phyloP scores from a whole-genome alignment of 768 basidiomycete genomes.

The Solioccasus polychromus region DNA sequence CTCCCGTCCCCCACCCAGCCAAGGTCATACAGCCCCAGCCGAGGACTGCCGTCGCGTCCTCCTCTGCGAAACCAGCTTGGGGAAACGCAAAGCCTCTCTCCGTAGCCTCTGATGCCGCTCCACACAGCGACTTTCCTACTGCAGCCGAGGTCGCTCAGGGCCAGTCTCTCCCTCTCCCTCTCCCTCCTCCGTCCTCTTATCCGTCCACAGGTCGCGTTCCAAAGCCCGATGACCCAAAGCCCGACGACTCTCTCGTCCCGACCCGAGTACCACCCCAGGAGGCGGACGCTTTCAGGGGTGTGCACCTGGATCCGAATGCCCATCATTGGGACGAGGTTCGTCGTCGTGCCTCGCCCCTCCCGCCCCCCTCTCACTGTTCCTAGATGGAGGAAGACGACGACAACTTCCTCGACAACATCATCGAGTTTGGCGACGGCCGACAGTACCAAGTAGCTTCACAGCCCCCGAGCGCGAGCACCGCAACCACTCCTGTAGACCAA shows the following conservation, averaged over 20 bases:
- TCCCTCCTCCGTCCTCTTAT: constrained; percentile 2
- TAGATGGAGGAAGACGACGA: constrained; percentile 93
- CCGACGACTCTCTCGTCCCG: constrained; percentile 48
- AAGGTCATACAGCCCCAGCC: constrained; percentile 69
- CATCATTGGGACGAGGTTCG: constrained; percentile 98
- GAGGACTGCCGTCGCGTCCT: constrained; percentile 35
- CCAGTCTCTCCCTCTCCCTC: constrained; percentile 32
- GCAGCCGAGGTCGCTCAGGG: constrained; percentile 93
- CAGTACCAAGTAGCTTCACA: constrained; percentile 72
- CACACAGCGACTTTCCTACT: constrained; percentile 84
- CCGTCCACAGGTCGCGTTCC: constrained; percentile 18
- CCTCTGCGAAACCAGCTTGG: constrained; percentile 63
- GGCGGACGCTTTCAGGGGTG: constrained; percentile 91
- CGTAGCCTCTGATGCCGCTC: constrained; percentile 37
- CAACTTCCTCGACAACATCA: constrained; percentile 82
- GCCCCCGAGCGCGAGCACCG: constrained; percentile 20
- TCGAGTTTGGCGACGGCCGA: constrained; percentile 94
- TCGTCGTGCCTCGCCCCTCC: constrained; percentile 12
- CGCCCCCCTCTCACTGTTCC: constrained; percentile 3
- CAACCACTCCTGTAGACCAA: constrained; percentile 8
- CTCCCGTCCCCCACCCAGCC: constrained; percentile 54
- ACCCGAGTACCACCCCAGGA: constrained; percentile 70
- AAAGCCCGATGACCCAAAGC: constrained; percentile 39
- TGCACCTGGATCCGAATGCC: constrained; percentile 89
- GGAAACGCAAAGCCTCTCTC: constrained; percentile 49